Conservation (phyloP, 2,329 filamentous ascomycete genomes). For the Albifimbria verrucaria region DNA sequence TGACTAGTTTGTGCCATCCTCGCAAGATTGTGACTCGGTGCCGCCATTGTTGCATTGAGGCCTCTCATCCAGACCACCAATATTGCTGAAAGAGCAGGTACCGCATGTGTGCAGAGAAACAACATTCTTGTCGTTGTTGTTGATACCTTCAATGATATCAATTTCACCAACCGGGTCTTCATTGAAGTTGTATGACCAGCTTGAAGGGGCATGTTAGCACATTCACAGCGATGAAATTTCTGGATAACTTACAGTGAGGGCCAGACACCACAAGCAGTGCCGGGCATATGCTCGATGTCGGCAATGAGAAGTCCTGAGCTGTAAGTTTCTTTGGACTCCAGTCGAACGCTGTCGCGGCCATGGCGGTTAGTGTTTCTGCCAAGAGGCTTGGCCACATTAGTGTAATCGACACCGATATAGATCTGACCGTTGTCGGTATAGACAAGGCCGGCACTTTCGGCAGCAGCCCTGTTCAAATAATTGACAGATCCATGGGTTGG, state of each 20-base stretch:
- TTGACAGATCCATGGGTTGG: constrained; percentile 65
- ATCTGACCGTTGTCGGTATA: constrained; percentile 24
- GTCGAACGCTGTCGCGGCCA: constrained; percentile 55
- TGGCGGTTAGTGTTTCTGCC: constrained; percentile 8
- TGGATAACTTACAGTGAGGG: constrained; percentile 13
- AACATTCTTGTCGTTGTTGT: constrained; percentile 50
- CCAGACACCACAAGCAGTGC: constrained; percentile 15
- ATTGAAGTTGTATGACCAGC: constrained; percentile 8
- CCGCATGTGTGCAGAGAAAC: constrained; percentile 63
- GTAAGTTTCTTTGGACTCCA: constrained; percentile 60
- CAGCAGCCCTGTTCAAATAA: constrained; percentile 37
- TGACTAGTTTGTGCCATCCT: constrained; percentile 12
- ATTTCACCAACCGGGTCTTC: constrained; percentile 53
- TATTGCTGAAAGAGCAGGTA: constrained; percentile 38
- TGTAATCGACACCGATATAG: constrained; percentile 32
- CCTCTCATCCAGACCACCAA: constrained; percentile 37
- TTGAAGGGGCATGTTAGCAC: too few relatives aligned
- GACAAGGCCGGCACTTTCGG: constrained; percentile 29
- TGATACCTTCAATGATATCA: constrained; percentile 72
- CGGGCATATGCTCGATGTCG: constrained; percentile 16
- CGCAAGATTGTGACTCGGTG: constrained; percentile 12
- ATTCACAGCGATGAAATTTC: not conserved
- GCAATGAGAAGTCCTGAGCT: constrained; percentile 64
- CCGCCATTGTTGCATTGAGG: constrained; percentile 45
- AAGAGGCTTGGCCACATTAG: constrained; percentile 11